Base-by-base conservation (phyloP, 129 eudicot genomes). In the Flaveria brownii region DNA sequence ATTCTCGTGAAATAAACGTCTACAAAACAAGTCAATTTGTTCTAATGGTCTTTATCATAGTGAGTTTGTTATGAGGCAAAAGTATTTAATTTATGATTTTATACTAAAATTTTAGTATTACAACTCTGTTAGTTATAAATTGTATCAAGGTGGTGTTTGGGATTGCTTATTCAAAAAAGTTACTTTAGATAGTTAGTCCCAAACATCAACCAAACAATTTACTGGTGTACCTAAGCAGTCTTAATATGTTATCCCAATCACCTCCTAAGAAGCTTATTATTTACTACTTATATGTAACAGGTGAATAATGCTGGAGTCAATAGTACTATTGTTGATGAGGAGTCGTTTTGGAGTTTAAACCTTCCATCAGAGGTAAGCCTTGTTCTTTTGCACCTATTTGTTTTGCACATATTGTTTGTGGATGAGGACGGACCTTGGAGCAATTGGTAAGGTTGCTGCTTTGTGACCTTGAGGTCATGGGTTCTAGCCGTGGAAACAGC, bases 231-330 rank as follows among this genome's bases (percentile, higher is more conserved):
- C 39, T 33, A 33, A 45, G 49, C 13, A 45, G 14, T 10, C 13
- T 45, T 45, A 45, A 45, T 45, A 45, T 9, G 13, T 45, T 8
- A 45, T 50, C 4, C 55, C 17, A 50, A 50, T 14, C 6, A 3
- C 55, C 1, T 26, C 16, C 8, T 51, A 5, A 51, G 56, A 13
- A 51, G 18, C 22, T 14, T 51, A 22, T 9, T 43, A 43, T 43
- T 7, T 9, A 43, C 12, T 36, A 36, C 41, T 5, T 36, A 36
- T 5, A 36, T 36, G 6, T 36, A 36, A 36, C 84, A 79, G 87
- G 82, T 84, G 68, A 85, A 85, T 52, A 85, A 85, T 75, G 88
- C 88, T 36, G 88, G 86, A 56, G 33, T 85, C 28, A 0, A 66
- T 20, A 81, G 86, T 62, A 74, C 82, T 9, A 64, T 46, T 10